Evolutionary conservation across 768 basidiomycete species (phyloP), one percentile per base, ranked within the genome.

Genomic region (Xerocomellus chrysenteron): DNA sequence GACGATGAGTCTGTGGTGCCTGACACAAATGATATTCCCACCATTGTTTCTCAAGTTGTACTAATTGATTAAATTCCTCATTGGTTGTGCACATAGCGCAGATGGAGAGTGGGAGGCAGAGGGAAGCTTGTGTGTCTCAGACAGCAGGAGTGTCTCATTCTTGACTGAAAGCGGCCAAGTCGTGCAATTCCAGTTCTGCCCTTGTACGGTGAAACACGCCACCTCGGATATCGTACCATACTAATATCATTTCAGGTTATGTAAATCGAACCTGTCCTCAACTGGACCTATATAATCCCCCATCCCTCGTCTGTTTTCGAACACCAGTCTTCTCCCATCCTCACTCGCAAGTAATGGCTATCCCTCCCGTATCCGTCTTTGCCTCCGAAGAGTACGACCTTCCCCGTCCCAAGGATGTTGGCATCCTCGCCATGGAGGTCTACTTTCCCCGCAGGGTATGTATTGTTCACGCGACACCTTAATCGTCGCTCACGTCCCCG

Each of bases 391-490:
- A 56, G 14, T 43, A 58, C 19, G 58, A 60, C 46, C 48, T 70
- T 2, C 70, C 74, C 52, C 90, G 93, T 65, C 93, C 95, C 57
- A 85, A 88, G 78, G 90, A 97, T 75, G 94, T 97, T 64, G 95
- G 95, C 69, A 86, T 98, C 73, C 89, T 95, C 61, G 94, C 82
- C 48, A 85, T 95, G 74, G 94, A 98, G 69, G 83, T 92, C 73
- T 98, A 97, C 81, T 95, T 96, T 78, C 95, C 94, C 52, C 88
- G 84, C 74, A 83, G 92, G 62, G 92, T 94, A 68, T 63, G 88
- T 78, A 44, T 46, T 52, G 41, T 28, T 50, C 56, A 50, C 54
- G 63, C 49, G 56, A 61, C 61, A 39, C 28, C n/a, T 53, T 3
- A 0, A 5, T 24, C 28, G 19, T 41, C 33, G 24, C 66, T 64